Evolutionary conservation across 441 rosid species (phyloP).

Genomic region (Capsella rubella): DNA sequence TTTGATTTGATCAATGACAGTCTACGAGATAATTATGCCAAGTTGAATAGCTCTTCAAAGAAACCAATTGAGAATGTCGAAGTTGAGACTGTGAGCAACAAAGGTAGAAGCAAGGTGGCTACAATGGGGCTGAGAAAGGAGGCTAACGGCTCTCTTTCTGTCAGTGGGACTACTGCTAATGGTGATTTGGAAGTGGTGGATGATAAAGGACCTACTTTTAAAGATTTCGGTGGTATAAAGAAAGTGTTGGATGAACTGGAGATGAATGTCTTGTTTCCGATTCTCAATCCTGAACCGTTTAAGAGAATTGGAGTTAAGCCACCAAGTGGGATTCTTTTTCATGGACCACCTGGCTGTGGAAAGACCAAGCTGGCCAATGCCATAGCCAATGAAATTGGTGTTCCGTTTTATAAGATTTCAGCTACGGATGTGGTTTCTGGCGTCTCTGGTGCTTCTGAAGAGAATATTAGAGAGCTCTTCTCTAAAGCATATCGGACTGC

Average conservation of each 20-base stretch:
- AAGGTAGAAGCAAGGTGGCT: constrained; percentile 47
- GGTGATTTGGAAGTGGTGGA: constrained; percentile 46
- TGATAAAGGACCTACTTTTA: constrained; percentile 71
- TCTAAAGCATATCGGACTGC: constrained; percentile 80
- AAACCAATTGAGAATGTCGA: constrained; percentile 54
- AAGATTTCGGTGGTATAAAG: constrained; percentile 80
- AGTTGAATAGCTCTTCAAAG: constrained; percentile 35
- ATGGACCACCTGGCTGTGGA: constrained; percentile 96
- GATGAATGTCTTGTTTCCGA: constrained; percentile 74
- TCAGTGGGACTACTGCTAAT: constrained; percentile 25
- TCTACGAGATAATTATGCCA: constrained; percentile 60
- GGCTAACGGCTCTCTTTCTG: constrained; percentile 35
- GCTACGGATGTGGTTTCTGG: constrained; percentile 92
- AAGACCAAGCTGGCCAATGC: constrained; percentile 95
- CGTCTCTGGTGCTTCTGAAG: constrained; percentile 92
- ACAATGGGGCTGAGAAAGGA: constrained; percentile 43
- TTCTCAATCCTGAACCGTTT: constrained; percentile 74
- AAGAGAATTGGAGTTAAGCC: constrained; percentile 72
- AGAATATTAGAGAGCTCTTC: constrained; percentile 82
- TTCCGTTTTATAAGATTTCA: constrained; percentile 84
- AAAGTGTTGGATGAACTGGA: constrained; percentile 70
- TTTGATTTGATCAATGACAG: constrained; percentile 65
- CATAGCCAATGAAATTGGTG: constrained; percentile 84
- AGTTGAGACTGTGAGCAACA: constrained; percentile 57
- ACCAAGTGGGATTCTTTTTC: constrained; percentile 77